A percentile compares a stretch with the other conserved stretches of the same genome.
Evolutionary conservation across 345 rosid genomes (phyloP).

Genomic region (Brassica incana): DNA sequence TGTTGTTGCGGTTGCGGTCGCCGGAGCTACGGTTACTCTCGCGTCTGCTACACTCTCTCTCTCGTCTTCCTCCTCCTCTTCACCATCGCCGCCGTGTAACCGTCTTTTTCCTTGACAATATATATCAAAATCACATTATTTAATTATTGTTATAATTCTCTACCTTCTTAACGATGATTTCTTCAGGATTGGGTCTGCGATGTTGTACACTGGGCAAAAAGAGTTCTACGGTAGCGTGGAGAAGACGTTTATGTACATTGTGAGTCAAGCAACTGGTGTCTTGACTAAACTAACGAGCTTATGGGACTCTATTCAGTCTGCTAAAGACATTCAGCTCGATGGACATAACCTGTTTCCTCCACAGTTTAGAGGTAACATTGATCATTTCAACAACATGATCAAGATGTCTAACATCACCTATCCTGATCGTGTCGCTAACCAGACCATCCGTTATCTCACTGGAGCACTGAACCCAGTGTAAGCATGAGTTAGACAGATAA

Average conservation of each 20-base stretch:
- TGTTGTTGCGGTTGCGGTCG: constrained; percentile 48
- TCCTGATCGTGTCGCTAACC: constrained; percentile 41
- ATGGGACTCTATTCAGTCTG: constrained; percentile 42
- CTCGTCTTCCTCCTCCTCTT: constrained; percentile 48
- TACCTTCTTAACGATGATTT: background rate
- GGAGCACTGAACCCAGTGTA: constrained; percentile 46
- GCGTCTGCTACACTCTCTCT: constrained; percentile 43
- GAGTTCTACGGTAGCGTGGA: constrained; percentile 44
- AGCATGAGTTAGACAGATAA: background rate
- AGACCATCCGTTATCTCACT: constrained; percentile 36
- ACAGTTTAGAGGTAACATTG: constrained; percentile 38
- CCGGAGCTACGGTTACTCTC: constrained; percentile 43
- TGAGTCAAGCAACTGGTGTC: constrained; percentile 38
- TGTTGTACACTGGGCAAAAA: constrained; percentile 47
- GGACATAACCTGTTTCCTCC: constrained; percentile 42
- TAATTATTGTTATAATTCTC: background rate
- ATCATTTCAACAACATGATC: constrained; percentile 40
- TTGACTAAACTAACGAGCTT: constrained; percentile 38
- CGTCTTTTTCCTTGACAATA: background rate
- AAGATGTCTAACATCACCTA: constrained; percentile 41
- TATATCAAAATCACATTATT: background rate
- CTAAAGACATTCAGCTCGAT: constrained; percentile 38
- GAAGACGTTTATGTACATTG: constrained; percentile 38
- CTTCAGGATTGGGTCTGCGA: constrained; percentile 47
- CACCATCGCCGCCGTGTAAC: constrained; percentile 53